Evolutionary conservation across 306 rosid species (phyloP).

Genomic region (Sophora flavescens): DNA sequence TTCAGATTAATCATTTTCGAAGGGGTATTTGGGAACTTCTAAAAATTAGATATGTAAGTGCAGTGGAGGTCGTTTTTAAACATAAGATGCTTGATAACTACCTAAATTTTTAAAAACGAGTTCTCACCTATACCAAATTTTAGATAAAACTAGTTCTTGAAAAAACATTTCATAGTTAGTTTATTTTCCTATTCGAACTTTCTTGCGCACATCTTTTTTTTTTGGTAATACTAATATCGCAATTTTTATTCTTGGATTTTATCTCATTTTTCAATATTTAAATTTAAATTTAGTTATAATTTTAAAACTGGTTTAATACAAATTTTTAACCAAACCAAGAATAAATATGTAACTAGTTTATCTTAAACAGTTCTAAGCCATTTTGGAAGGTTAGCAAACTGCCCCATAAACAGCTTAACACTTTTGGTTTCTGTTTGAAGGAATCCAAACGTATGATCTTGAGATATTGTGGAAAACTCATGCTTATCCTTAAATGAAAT

Average conservation of each 20-base stretch:
- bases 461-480: constrained; percentile 5
- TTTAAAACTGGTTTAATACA: too few species aligned
- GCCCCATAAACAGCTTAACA: background rate
- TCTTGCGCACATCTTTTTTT: background rate
- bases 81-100: background rate
- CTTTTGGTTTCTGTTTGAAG: background rate
- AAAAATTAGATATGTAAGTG: background rate
- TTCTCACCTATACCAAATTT: background rate
- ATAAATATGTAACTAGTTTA: too few species aligned
- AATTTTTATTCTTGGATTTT: background rate
- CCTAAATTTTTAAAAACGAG: background rate
- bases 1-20: background rate
- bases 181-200: background rate
- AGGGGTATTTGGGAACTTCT: background rate
- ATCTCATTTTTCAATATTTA: background rate
- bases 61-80: background rate
- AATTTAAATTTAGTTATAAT: too few species aligned
- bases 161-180: background rate
- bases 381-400: background rate
- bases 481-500: constrained; percentile 8
- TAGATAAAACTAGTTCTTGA: too few species aligned
- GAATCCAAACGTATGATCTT: constrained; percentile 10
- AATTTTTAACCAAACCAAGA: background rate
- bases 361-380: background rate
- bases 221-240: too few species aligned